Base-by-base conservation (phyloP, 1,139 yeast genomes). In the Hyphopichia fennica region DNA sequence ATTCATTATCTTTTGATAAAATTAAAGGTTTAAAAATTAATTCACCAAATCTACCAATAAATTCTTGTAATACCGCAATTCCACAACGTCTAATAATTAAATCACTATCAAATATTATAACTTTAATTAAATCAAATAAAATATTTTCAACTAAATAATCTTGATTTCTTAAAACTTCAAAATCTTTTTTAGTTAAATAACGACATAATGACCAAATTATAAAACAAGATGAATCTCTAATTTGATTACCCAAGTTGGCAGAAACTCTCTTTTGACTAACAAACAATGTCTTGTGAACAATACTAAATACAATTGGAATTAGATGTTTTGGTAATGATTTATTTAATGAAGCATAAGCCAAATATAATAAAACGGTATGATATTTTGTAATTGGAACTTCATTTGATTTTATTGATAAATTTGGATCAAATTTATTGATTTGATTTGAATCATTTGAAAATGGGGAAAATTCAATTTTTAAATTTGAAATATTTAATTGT, bases 181-280 rank as follows among this genome's bases (percentile, higher is more conserved):
- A 47, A 1, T 47, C 40, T 0, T 44, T 36, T 17, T 41, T 49
- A 14, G 35, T 45, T 2, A 49, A 50, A 34, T 61, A 60, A 35
- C 66, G 57, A 39, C 64, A 69, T 11, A 76, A 54, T 1, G 77
- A 57, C 78, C 77, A 73, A 8, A 68, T 41, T 2, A 87, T 79
- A 57, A 86, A 91, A 57, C 95, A 87, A 0, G 95, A 82, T 0
- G 97, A 82, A 58, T 91, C 98, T 41, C 96, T 72, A 2, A 91
- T 75, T 50, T 84, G 89, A 2, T 77, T 65, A 0, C 96, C 96
- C 11, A 77, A 56, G 0, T 81, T 68, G 14, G 72, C 64, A 0
- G 80, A 75, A 13, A 80, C 58, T 40, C 75, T 58, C 34, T 65
- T 60, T 44, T 82, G 84, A 43, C 79, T 82, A 45, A 84, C 75